phyloP scores from a whole-genome alignment of 768 basidiomycete genomes.

The Phlegmacium glaucopus region DNA sequence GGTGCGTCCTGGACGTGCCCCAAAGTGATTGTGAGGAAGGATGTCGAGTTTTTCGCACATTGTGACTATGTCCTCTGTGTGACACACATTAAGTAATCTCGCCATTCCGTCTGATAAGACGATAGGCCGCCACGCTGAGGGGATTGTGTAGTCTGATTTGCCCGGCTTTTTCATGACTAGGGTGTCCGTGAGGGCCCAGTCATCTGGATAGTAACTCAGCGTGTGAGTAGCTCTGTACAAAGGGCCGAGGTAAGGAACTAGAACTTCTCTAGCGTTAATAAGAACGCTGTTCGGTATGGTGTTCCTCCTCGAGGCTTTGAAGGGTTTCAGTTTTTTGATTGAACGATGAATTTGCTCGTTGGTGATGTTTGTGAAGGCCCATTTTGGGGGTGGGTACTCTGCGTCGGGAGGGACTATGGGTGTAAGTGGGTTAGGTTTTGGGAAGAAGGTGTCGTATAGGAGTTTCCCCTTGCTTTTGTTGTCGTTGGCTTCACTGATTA shows the following conservation, averaged over 20 bases:
- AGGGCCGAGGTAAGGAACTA: conserved; percentile 19
- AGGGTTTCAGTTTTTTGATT: conserved; percentile 22
- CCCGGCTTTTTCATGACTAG: conserved; percentile 33
- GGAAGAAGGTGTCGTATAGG: conserved; percentile 9
- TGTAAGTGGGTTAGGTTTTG: conserved; percentile 12
- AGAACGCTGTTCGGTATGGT: conserved; percentile 29
- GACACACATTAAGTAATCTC: conserved; percentile 15
- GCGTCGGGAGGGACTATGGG: no score
- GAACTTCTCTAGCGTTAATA: conserved; percentile 16
- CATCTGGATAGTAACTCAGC: conserved; percentile 17
- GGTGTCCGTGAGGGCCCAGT: conserved; percentile 15
- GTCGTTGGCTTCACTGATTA: background rate
- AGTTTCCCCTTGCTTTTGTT: conserved; percentile 8
- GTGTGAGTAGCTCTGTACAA: conserved; percentile 28
- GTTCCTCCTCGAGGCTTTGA: conserved; percentile 26
- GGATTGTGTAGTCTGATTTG: conserved; percentile 25
- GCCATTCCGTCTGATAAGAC: conserved; percentile 22
- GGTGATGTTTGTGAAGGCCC: background rate
- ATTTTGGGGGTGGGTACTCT: background rate
- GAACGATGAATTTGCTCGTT: conserved; percentile 15
- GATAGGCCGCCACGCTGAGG: conserved; percentile 32
- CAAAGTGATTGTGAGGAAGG: conserved; percentile 24
- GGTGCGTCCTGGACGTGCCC: conserved; percentile 19
- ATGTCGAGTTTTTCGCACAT: conserved; percentile 8
- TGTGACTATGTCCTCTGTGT: conserved; percentile 16